Conservation (phyloP, 2,329 filamentous ascomycete genomes). For the Penicillium expansum region DNA sequence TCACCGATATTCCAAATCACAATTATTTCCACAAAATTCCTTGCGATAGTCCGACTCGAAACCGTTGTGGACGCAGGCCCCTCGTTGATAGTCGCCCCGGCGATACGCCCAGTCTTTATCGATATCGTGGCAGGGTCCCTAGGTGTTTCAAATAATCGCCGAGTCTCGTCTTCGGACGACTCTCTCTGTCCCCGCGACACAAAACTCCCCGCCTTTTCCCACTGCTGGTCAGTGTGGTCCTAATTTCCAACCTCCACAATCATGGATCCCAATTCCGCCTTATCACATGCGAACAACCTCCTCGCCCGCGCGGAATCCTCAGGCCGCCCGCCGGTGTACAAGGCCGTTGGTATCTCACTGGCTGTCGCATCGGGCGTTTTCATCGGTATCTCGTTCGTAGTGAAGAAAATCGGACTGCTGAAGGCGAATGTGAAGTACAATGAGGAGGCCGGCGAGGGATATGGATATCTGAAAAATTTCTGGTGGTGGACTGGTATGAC, state of each 20-base stretch:
- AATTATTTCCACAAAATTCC: background rate
- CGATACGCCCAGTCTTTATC: conserved; percentile 11
- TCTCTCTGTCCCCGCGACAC: conserved; percentile 17
- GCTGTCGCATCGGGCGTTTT: conserved; percentile 86
- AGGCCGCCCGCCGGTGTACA: conserved; percentile 63
- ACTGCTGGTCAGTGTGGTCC: conserved; percentile 45
- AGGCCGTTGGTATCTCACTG: conserved; percentile 79
- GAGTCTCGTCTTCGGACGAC: conserved; percentile 25
- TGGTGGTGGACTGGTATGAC: conserved; percentile 97
- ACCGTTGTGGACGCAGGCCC: background rate
- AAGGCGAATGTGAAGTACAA: conserved; percentile 95
- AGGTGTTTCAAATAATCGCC: conserved; percentile 25
- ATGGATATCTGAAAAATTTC: conserved; percentile 91
- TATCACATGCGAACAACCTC: conserved; percentile 43
- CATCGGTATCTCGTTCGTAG: conserved; percentile 90
- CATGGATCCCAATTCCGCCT: conserved; percentile 19
- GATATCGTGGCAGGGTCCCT: conserved; percentile 14
- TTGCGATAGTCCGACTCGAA: background rate
- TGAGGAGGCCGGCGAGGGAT: conserved; percentile 91
- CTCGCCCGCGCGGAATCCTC: conserved; percentile 44
- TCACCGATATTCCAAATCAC: background rate
- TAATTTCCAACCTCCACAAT: conserved; percentile 32
- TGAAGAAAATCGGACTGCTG: conserved; percentile 90
- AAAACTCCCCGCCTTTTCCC: conserved; percentile 5
- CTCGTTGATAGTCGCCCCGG: conserved; percentile 3